These are phyloP conservation scores for Mortierella sp. DNA, from an alignment of 371 early-diverging fungal genomes.

Conservation along the genomic window DNA sequence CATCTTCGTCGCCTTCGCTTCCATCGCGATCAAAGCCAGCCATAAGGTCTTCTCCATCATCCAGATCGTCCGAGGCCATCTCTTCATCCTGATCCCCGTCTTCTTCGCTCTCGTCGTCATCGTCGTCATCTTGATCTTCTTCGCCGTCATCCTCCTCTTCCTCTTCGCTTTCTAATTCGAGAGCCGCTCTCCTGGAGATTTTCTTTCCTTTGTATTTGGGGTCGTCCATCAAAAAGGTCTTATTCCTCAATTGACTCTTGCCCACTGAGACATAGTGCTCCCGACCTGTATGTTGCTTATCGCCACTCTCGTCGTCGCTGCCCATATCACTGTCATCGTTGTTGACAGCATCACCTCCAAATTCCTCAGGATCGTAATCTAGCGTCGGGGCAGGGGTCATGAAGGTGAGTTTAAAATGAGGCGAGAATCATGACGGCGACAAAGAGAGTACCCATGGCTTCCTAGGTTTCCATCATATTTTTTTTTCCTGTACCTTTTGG, in stretches of 20 bases:
- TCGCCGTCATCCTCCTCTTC: constrained; percentile 47
- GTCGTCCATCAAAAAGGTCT: constrained; percentile 74
- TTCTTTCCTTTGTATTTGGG: constrained; percentile 82
- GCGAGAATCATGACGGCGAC: background rate
- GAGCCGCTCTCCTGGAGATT: constrained; percentile 71
- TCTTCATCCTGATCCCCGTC: constrained; percentile 55
- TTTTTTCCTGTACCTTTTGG: constrained; percentile 64
- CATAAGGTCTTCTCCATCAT: constrained; percentile 55
- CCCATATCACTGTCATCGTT: constrained; percentile 62
- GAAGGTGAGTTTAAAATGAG: too few species aligned
- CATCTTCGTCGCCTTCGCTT: constrained; percentile 56
- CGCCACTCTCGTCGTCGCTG: constrained; percentile 57
- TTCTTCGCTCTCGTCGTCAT: constrained; percentile 33
- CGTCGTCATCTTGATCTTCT: constrained; percentile 47
- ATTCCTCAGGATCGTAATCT: constrained; percentile 76
- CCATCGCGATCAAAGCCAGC: constrained; percentile 37
- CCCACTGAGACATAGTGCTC: constrained; percentile 80
- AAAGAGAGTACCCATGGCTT: too few species aligned
- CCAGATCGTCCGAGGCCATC: constrained; percentile 51
- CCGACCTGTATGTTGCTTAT: constrained; percentile 58
- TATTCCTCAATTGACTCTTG: constrained; percentile 74
- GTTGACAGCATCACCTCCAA: constrained; percentile 58
- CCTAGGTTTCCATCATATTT: background rate
- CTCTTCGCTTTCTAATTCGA: constrained; percentile 60
- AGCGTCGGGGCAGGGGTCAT: background rate